Percentiles rank a stretch among this genome's conserved stretches.
Evolutionary conservation across 371 early-diverging fungal species (phyloP).

Genomic region (Actinomucor elegans): DNA sequence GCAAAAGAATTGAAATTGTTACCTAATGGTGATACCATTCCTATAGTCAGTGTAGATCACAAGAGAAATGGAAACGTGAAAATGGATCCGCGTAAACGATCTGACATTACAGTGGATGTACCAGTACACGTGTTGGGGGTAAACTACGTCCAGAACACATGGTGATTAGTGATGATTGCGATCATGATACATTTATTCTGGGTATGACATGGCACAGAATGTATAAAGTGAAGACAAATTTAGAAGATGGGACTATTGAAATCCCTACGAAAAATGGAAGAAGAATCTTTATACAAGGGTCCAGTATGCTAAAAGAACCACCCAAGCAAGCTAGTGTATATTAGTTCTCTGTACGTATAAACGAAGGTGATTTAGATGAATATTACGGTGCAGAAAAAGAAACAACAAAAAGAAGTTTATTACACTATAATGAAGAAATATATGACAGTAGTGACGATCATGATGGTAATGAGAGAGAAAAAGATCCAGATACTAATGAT

Average conservation of each 20-base stretch:
- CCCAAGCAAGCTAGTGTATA: too few species aligned
- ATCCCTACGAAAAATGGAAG: background rate
- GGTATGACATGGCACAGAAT: conserved; percentile 14
- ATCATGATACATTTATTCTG: background rate
- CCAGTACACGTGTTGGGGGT: conserved; percentile 9
- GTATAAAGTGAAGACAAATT: background rate
- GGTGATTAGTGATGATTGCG: background rate
- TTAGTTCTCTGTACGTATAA: too few species aligned
- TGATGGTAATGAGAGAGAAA: too few species aligned
- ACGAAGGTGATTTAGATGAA: too few species aligned
- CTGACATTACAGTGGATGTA: conserved; percentile 3
- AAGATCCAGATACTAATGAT: too few species aligned
- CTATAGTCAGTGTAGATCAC: background rate
- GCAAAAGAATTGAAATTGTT: background rate
- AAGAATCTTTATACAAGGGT: too few species aligned
- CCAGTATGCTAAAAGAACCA: too few species aligned
- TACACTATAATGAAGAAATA: too few species aligned
- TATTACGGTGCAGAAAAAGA: too few species aligned
- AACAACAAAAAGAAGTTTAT: too few species aligned
- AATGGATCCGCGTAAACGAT: background rate
- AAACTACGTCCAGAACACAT: conserved; percentile 13
- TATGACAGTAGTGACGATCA: too few species aligned
- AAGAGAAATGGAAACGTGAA: background rate
- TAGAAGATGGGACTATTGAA: background rate
- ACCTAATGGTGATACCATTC: background rate